Conservation (phyloP, 2,329 filamentous ascomycete species). For the Metarhizium brunneum region DNA sequence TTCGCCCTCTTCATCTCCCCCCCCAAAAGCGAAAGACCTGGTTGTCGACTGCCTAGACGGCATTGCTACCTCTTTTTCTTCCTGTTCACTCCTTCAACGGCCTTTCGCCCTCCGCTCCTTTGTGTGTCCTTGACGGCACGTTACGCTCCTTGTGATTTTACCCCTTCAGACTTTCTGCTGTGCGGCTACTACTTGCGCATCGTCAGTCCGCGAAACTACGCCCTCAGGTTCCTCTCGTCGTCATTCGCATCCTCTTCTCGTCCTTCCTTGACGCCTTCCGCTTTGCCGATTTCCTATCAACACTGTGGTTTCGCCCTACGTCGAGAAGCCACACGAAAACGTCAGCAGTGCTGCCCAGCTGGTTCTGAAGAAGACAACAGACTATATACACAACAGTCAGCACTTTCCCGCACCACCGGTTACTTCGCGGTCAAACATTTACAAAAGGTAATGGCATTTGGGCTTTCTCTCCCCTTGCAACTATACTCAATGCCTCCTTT, state of each 20-base stretch:
- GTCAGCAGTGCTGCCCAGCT: conserved; percentile 11
- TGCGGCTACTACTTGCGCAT: not conserved
- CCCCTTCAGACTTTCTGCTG: not conserved
- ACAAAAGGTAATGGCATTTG: not conserved
- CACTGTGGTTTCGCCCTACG: not conserved
- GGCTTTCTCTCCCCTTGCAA: not conserved
- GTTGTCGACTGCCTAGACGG: conserved; percentile 8
- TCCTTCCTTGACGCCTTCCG: too few relatives aligned
- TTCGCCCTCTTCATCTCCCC: not conserved
- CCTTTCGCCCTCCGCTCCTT: not conserved
- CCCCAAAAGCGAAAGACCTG: conserved; percentile 4
- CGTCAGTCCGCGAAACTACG: not conserved
- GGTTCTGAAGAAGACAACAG: conserved; percentile 11
- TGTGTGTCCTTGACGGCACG: conserved; percentile 7
- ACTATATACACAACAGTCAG: not conserved
- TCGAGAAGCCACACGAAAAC: not conserved
- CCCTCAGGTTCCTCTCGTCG: too few relatives aligned
- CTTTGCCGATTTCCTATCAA: not conserved
- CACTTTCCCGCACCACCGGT: not conserved
- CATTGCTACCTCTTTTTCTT: conserved; percentile 2
- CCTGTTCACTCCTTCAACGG: conserved; percentile 1
- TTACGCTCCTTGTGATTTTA: conserved; percentile 5
- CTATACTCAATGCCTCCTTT: not conserved
- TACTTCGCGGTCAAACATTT: not conserved
- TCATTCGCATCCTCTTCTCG: too few relatives aligned